These are phyloP conservation scores for Cupressus sempervirens DNA, from an alignment of 75 land plant genomes.

Conservation along the genomic window DNA sequence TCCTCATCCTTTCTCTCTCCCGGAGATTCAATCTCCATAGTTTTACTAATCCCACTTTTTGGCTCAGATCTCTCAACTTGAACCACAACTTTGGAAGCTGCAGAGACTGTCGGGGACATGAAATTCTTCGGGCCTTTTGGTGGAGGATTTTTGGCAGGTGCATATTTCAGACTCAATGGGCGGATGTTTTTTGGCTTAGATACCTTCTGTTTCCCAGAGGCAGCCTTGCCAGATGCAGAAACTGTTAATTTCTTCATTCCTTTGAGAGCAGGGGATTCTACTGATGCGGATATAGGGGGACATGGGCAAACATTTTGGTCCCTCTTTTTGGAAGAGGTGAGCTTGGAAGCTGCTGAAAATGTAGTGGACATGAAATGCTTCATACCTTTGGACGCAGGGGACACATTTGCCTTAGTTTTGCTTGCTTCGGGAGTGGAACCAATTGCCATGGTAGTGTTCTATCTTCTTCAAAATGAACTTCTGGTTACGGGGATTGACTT, in stretches of 20 bases:
- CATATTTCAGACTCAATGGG: not conserved
- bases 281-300: too few relatives aligned
- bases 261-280: not conserved
- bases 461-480: too few relatives aligned
- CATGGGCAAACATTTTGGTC: too few relatives aligned
- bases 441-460: too few relatives aligned
- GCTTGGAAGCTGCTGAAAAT: not conserved
- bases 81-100: slow-evolving; percentile 38
- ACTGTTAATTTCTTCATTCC: not conserved
- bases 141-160: slow-evolving; percentile 9
- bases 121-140: slow-evolving; percentile 32
- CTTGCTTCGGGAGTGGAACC: not conserved
- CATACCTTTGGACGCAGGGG: not conserved
- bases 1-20: not conserved
- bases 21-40: too few relatives aligned
- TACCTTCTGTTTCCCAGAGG: not conserved
- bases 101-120: slow-evolving; percentile 61
- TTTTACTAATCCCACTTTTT: too few relatives aligned
- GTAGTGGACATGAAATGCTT: slow-evolving; percentile 24
- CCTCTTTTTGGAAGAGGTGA: not conserved
- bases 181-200: not conserved
- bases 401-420: too few relatives aligned
- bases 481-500: too few relatives aligned
- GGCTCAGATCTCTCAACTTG: slow-evolving; percentile 19
- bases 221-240: too few relatives aligned